Percentiles rank a stretch among this genome's conserved stretches.
phyloP scores from a whole-genome alignment of 257 asterid species.

The Solanum lycopersicoides region DNA sequence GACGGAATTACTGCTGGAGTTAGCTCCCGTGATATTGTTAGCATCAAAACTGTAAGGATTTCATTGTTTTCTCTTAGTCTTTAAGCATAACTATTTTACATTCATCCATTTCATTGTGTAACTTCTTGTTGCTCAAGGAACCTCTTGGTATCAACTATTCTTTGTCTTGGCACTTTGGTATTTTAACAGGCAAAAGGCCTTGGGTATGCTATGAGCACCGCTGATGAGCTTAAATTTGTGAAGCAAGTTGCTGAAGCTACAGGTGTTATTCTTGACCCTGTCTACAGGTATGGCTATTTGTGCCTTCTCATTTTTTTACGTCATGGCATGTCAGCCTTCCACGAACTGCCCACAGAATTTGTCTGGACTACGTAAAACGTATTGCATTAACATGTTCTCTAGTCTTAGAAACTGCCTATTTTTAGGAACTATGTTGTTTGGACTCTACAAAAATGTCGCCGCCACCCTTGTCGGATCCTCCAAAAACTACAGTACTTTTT shows the following conservation, averaged over 20 bases:
- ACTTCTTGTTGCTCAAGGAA: neutral
- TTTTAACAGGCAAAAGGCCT: constrained; percentile 84
- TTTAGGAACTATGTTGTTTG: neutral
- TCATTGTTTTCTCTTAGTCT: neutral
- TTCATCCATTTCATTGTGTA: neutral
- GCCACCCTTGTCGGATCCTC: neutral
- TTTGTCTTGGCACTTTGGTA: neutral
- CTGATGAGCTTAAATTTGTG: constrained; percentile 78
- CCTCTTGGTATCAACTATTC: neutral
- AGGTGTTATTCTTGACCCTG: constrained; percentile 92
- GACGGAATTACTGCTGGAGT: constrained; percentile 80
- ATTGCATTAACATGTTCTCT: neutral
- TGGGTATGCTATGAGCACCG: constrained; percentile 86
- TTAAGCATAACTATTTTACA: neutral
- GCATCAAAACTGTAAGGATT: constrained; percentile 59
- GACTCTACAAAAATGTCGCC: neutral
- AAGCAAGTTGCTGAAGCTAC: constrained; percentile 76
- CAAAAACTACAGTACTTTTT: neutral
- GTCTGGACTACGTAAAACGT: neutral
- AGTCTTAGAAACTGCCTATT: neutral
- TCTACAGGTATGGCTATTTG: constrained; percentile 56
- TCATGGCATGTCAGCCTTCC: neutral
- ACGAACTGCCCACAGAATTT: neutral
- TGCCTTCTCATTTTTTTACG: neutral
- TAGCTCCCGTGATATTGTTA: constrained; percentile 62